Evolutionary conservation across 805 yeast genomes (phyloP), one percentile per base, ranked within the genome.

Genomic region (Schwanniomyces vanrijiae): DNA sequence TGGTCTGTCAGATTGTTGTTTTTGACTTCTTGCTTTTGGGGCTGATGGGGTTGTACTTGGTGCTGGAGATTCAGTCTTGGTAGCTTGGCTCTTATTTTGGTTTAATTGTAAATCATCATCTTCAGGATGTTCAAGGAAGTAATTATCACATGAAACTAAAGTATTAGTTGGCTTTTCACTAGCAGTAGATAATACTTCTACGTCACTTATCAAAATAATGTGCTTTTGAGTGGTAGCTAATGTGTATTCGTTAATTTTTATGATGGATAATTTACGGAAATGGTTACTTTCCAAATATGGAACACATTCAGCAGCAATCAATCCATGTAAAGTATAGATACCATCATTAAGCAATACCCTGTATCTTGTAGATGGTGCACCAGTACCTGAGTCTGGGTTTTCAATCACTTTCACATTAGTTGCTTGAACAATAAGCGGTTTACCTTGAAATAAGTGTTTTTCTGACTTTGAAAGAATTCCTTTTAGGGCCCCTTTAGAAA

Each of bases 71-170:
- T 44, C 49, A 10, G 49, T 31, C 14, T 31, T 42, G 13, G 41
- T 39, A 5, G 10, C 49, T 47, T 21, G 53, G 37, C 46, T 46
- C 21, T 38, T 53, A 51, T 46, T 50, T 46, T 33, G 53, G 42
- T 41, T 59, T 49, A 44, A 55, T 50, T 43, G 57, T 52, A 55
- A 63, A 44, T 42, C 61, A 50, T 76, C 81, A 56, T 81, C 83
- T 31, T 76, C 78, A 3, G 88, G 86, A 62, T 85, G 82, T 13
- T 69, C 71, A 33, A 68, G 73, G 54, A 82, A 80, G 59, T 84
- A 84, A 18, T 76, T 77, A 59, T 84, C 90, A 34, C 84, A 61
- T 33, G 71, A 64, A 42, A 70, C 62, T n/a, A 66, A 53, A n/a
- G 63, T 62, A 41, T 75, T 74, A 37, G 62, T 52, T 65, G 66